Base-by-base conservation (phyloP, 2,329 filamentous ascomycete genomes). In the Ophiognomonia clavigignenti-juglandacearum region DNA sequence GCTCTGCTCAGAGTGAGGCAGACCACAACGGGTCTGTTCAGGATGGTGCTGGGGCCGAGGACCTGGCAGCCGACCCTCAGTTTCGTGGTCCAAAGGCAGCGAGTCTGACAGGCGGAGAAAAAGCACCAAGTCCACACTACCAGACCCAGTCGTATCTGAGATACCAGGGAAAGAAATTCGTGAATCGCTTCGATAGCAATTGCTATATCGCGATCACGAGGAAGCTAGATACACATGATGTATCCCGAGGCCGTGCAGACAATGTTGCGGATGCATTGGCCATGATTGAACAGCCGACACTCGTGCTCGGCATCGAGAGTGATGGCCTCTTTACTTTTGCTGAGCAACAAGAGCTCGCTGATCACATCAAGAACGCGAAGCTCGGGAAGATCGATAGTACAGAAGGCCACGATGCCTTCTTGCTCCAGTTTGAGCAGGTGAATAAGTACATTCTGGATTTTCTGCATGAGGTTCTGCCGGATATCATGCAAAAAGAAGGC, bases 141-240 rank as follows among this genome's bases (percentile, higher is more conserved):
- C 97, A 93, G 0, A 93, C 93, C 1, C 93, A 98, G 65, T 96
- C 91, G 0, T 98, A 98, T 67, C 79, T 98, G 36, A 86, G 93
- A 18, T 98, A 98, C 67, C 93, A 98, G 68, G 92, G 90, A 47
- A 80, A 85, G 58, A 98, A 98, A 66, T 98, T 98, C 59, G 93
- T 97, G 58, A 90, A 88, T 65, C 86, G 93, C 9, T 98, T 97
- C 65, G 93, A 98, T 66, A 88, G 90, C 59, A 98, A 98, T 66
- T 98, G 93, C 71, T 98, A 98, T 71, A 97, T 98, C 57, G 91
- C 93, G 56, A 96, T 98, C 67, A 97, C 93, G 4, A 86, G 93
- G 59, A 98, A 98, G 68, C 80, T 98, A 14, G 93, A 98, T 64
- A 97, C 93, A 0, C 93, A 98, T 66, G 93, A 98, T 63, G 82